Base-by-base conservation (phyloP, 1,284 basidiomycete genomes). In the Fistulina hepatica region DNA sequence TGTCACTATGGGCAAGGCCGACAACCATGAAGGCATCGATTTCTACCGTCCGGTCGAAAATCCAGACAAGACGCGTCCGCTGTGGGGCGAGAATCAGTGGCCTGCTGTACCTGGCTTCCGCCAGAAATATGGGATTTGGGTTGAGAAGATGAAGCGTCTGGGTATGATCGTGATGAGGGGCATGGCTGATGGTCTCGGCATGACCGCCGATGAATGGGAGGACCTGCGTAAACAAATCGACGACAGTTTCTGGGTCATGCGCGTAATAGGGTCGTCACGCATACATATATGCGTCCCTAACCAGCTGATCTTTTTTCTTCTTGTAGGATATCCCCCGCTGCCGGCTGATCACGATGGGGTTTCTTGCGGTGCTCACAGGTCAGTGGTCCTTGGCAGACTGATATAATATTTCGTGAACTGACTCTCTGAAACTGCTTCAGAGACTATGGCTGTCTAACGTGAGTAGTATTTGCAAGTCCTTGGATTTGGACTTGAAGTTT, bases 381-480 rank as follows among this genome's bases (percentile, higher is more conserved):
- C 52, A 51, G 63, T 45, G 6, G 27, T 33, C 16, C 5, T 21
- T 23, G 28, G 28, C 16, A 22, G 26, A 19, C 21, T 21, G 33
- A 31, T 21, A 27, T 34, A 15, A 43, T 41, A 15, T 15, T 21
- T 26, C 26, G 17, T 15, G 12, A 34, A 35, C 40, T 51, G 23
- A 36, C 25, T 39, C 37, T 25, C n/a, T 21, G 6, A 30, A 34
- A 28, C 41, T 15, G 21, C 28, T 40, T 15, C 52, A 83, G 78
- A 52, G 88, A 91, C 53, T 91, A 90, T 47, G 86, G 88, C 11
- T 89, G 84, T 55, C 55, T 90, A 46, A 89, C 85, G 82, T 85
- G 58, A 52, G 69, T 50, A 22, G n/a, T 31, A 31, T 16, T 4
- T 15, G 8, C 10, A 11, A 13, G 4, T 9, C 28, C 4, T 31